Evolutionary conservation across 2,329 filamentous ascomycete species (phyloP), one percentile per base, ranked within the genome.

Genomic region (Sclerotinia glacialis): DNA sequence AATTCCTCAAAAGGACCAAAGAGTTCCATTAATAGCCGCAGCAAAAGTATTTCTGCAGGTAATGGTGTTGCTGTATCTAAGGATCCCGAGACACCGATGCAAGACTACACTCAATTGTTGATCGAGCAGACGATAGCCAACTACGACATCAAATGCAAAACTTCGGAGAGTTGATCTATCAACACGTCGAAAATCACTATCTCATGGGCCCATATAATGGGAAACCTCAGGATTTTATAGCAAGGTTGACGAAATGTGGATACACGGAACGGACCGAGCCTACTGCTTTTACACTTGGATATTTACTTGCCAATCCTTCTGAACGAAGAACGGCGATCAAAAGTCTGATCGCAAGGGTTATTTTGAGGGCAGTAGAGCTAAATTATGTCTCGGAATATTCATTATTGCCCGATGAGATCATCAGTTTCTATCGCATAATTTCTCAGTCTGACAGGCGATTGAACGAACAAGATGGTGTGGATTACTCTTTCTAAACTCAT

Each of bases 101-200:
- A 61, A 9, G 70, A 71, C n/a, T n/a, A n/a, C 75, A 78, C 46
- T 79, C 78, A 47, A 73, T 80, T 5, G 73, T 79, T 11, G 75
- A 78, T 14, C 68, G 76, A 3, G 76, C 71, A 0, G 74, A 79
- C 0, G 79, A 81, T 65, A 72, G 74, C 21, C 74, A 78, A 3
- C 74, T 80, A 8, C 67, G 69, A 3, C 55, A 67, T 3, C 78
- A 80, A 58, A 67, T 80, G 5, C 69, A 73, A 5, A 72, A 77
- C 0, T 64, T 81, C 2, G 73, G 72, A 1, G 71, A 76, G 11
- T 74, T 80, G 5, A 75, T 81, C 14, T 73, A 76, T 40, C 75
- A 78, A 47, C 80, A 82, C 67, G 77, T 80, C 52, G 76, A n/a
- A 80, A 64, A 77, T 62, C 71, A 80, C 59, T 81, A 81, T 63